Percentiles rank a stretch among this genome's conserved stretches.
phyloP scores from a whole-genome alignment of 345 rosid genomes.

The Xanthoceras sorbifolium region DNA sequence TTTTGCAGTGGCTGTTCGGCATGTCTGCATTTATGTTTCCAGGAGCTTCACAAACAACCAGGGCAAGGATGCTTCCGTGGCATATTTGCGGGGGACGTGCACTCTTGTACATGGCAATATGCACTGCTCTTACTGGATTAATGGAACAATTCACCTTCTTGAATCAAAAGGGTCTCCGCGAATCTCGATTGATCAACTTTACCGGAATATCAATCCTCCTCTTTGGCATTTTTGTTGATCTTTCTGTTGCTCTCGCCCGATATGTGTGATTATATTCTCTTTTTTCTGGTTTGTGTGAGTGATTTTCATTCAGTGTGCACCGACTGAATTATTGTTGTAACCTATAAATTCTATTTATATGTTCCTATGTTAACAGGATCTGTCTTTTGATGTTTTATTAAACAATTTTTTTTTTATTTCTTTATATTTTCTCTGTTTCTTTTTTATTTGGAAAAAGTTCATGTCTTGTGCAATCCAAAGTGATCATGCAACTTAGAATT shows the following conservation, averaged over 20 bases:
- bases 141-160: conserved; percentile 49
- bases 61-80: conserved; percentile 55
- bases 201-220: conserved; percentile 62
- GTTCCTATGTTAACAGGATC: neutral
- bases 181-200: conserved; percentile 73
- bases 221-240: conserved; percentile 79
- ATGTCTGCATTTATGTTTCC: conserved; percentile 44
- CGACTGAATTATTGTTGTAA: neutral
- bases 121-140: conserved; percentile 83
- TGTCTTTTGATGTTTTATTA: neutral
- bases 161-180: conserved; percentile 25
- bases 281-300: neutral
- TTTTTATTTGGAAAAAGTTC: too few species aligned
- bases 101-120: conserved; percentile 66
- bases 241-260: conserved; percentile 70
- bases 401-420: neutral
- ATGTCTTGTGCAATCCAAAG: too few species aligned
- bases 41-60: conserved; percentile 19
- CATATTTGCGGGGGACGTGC: conserved; percentile 75
- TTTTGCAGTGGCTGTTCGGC: conserved; percentile 72
- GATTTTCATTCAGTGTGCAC: neutral
- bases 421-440: too few species aligned
- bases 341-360: neutral
- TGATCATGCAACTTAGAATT: too few species aligned
- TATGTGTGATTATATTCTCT: conserved; percentile 34